Percentiles rank a stretch among this genome's conserved stretches.
Conservation (phyloP, 352 stramenopile species). For the Pythium chondricola region DNA sequence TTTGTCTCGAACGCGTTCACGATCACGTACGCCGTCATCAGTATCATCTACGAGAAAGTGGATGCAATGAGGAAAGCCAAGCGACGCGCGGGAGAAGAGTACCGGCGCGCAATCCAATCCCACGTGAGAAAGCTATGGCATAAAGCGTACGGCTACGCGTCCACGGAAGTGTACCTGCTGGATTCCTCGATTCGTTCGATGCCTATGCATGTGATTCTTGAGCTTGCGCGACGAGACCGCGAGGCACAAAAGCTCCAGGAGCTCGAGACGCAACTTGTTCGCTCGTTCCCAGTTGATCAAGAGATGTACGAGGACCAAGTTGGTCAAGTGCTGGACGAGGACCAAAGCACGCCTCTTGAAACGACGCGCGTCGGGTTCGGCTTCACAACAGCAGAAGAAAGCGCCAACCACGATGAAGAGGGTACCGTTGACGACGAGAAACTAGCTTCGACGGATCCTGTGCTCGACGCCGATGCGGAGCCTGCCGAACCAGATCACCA, state of each 20-base stretch:
- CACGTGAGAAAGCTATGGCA: slow-evolving; percentile 54
- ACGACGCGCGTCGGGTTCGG: slow-evolving; percentile 11
- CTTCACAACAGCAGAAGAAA: slow-evolving; percentile 6
- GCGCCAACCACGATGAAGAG: too few species aligned
- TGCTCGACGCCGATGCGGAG: too few species aligned
- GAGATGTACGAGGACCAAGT: too few species aligned
- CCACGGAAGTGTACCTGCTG: slow-evolving; percentile 53
- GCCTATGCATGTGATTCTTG: slow-evolving; percentile 47
- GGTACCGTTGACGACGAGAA: too few species aligned
- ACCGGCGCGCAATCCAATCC: slow-evolving; percentile 34
- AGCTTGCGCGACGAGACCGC: slow-evolving; percentile 48
- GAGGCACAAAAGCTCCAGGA: slow-evolving; percentile 21
- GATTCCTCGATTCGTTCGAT: slow-evolving; percentile 36
- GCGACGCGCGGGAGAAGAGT: slow-evolving; percentile 32
- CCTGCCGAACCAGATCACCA: too few species aligned
- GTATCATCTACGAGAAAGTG: slow-evolving; percentile 61
- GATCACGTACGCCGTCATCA: slow-evolving; percentile 39
- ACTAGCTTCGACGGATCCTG: too few species aligned
- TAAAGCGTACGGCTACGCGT: slow-evolving; percentile 43
- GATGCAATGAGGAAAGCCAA: slow-evolving; percentile 19
- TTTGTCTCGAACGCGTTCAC: slow-evolving; percentile 50
- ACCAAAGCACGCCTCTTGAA: too few species aligned
- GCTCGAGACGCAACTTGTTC: slow-evolving; percentile 34
- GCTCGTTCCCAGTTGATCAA: slow-evolving; percentile 19
- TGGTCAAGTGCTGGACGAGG: too few species aligned